Percentiles rank a stretch among this genome's conserved stretches.
phyloP scores from a whole-genome alignment of 2,329 filamentous ascomycete species.

The Septoria linicola region DNA sequence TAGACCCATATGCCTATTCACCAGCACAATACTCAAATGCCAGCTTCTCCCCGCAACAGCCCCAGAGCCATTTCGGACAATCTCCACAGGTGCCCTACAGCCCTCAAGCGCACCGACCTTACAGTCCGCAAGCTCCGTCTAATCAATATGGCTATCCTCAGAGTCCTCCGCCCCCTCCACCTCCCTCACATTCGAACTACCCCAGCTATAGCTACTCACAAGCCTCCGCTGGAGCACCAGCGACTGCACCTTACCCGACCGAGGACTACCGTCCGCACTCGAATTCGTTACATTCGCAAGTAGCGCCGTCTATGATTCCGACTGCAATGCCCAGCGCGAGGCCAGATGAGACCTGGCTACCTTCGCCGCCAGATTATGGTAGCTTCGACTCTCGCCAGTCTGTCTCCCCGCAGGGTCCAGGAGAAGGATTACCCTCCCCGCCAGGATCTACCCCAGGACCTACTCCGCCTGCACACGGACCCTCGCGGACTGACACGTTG shows the following conservation, averaged over 20 bases:
- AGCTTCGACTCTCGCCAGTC: constrained; percentile 26
- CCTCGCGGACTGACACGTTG: constrained; percentile 47
- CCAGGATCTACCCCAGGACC: constrained; percentile 52
- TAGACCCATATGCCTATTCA: constrained; percentile 34
- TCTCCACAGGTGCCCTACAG: constrained; percentile 27
- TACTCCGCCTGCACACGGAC: constrained; percentile 49
- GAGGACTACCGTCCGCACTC: constrained; percentile 26
- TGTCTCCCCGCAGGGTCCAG: constrained; percentile 31
- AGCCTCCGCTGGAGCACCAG: constrained; percentile 20
- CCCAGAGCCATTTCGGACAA: constrained; percentile 16
- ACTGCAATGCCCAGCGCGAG: constrained; percentile 18
- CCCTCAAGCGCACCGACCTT: constrained; percentile 23
- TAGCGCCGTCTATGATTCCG: constrained; percentile 6
- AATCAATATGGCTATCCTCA: constrained; percentile 19
- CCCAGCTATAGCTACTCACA: constrained; percentile 21
- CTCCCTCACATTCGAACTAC: constrained; percentile 20
- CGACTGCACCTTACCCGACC: constrained; percentile 27
- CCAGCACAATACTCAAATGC: constrained; percentile 24
- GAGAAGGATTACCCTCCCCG: constrained; percentile 20
- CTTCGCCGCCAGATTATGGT: constrained; percentile 34
- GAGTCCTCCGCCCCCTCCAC: constrained; percentile 28
- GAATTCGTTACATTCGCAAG: constrained; percentile 23
- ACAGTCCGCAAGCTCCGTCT: constrained; percentile 30
- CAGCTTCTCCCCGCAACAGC: constrained; percentile 23
- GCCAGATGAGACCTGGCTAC: constrained; percentile 26